A percentile compares a stretch with the other conserved stretches of the same genome.
phyloP scores from a whole-genome alignment of 495 filamentous ascomycete genomes.

The Hypoxylon cercidicola region DNA sequence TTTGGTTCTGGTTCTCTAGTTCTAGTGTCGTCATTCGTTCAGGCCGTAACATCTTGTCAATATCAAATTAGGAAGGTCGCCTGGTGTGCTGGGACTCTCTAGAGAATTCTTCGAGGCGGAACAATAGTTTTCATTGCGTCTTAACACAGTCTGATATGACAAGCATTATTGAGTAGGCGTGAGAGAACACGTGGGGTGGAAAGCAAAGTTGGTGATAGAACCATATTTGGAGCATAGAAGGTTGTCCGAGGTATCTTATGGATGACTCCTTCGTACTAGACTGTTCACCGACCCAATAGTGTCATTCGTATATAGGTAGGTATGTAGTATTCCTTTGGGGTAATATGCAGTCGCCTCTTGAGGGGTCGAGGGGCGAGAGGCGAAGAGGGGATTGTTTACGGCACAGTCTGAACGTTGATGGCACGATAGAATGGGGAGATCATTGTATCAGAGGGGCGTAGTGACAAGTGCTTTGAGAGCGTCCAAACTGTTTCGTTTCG shows the following conservation, averaged over 20 bases:
- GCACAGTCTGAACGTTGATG: slow-evolving; percentile 13
- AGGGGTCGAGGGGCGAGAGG: not conserved
- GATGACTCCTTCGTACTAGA: slow-evolving; percentile 35
- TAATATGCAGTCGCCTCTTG: slow-evolving; percentile 15
- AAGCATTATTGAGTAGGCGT: slow-evolving; percentile 20
- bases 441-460: slow-evolving; percentile 1
- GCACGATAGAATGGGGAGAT: slow-evolving; percentile 20
- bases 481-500: slow-evolving; percentile 12
- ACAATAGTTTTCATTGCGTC: slow-evolving; percentile 22
- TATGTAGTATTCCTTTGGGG: slow-evolving; percentile 6
- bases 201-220: slow-evolving; percentile 14
- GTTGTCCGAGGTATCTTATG: not conserved
- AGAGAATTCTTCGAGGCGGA: slow-evolving; percentile 16
- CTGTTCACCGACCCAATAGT: slow-evolving; percentile 9
- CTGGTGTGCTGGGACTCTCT: not conserved
- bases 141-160: slow-evolving; percentile 28
- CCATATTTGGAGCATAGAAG: slow-evolving; percentile 8
- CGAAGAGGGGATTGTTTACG: not conserved
- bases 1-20: slow-evolving; percentile 10
- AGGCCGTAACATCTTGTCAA: slow-evolving; percentile 18
- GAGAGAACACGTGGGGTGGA: slow-evolving; percentile 38
- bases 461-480: slow-evolving; percentile 1
- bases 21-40: slow-evolving; percentile 23
- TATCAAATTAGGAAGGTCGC: slow-evolving; percentile 38
- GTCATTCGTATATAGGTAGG: slow-evolving; percentile 2